Evolutionary conservation across 805 yeast genomes (phyloP), one percentile per base, ranked within the genome.

Genomic region (Priceomyces melissophilus): DNA sequence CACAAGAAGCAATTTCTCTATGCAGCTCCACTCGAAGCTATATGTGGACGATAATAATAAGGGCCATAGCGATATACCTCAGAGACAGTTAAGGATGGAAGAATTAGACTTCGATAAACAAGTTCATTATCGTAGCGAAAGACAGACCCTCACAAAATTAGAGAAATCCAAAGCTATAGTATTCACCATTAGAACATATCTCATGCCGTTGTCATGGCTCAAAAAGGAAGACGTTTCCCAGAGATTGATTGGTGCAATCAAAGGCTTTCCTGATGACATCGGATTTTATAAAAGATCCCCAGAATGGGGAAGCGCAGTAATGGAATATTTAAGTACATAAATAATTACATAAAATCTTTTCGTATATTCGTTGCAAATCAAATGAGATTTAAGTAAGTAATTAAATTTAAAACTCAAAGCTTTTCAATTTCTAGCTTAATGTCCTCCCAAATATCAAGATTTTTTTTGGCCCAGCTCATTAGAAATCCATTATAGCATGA

Each of bases 231-330:
- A 68, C 37, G 63, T 68, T 1, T 65, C 71, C 4, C 75, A 71
- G n/a, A 73, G 80, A 13, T 60, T 86, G 14, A 65, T 71, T 35
- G 82, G 78, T 7, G 87, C 89, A 1, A 76, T 87, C 28, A 74
- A 75, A 15, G 83, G 81, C 0, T 70, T 85, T 54, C 82, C 84
- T 7, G 78, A 67, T 3, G 76, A 67, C 17, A 58, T 84, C 42
- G 79, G 80, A 1, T 63, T 65, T 20, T 86, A 86, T 63, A 86
- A 86, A 58, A 70, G 78, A 43, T 70, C 78, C 26, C 71, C 72
- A 2, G 80, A 69, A 47, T 85, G 93, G 89, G 87, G 89, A 0
- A 77, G 76, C 1, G 83, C 90, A 0, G 82, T 79, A 0, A 65
- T 48, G n/a, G 43, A 53, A 36, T 60, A 58, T 40, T 45, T 59